A percentile compares a stretch with the other conserved stretches of the same genome.
phyloP scores from a whole-genome alignment of 1,139 yeast genomes.

The Yamadazyma aaseri region DNA sequence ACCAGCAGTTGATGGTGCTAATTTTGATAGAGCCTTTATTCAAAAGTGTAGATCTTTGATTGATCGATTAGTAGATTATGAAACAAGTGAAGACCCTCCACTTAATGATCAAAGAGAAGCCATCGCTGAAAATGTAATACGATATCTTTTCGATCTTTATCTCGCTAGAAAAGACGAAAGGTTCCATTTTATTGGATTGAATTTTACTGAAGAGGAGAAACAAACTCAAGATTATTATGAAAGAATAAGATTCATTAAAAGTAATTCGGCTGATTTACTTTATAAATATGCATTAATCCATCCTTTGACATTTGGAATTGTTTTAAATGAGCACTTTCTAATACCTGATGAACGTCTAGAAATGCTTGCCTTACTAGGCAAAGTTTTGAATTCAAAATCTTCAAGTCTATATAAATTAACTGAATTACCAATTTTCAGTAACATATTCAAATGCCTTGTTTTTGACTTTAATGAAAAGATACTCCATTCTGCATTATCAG shows the following conservation, averaged over 20 bases:
- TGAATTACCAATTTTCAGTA: conserved; percentile 39
- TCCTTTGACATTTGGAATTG: conserved; percentile 30
- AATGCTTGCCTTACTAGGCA: conserved; percentile 32
- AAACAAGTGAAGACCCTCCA: conserved; percentile 27
- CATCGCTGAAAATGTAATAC: conserved; percentile 27
- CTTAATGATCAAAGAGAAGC: conserved; percentile 21
- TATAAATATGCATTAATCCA: conserved; percentile 37
- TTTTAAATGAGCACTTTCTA: conserved; percentile 33
- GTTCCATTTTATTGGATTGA: conserved; percentile 19
- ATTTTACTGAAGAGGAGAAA: conserved; percentile 18
- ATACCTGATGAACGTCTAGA: conserved; percentile 32
- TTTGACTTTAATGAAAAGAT: conserved; percentile 45
- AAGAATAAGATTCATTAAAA: conserved; percentile 46
- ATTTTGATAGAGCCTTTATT: conserved; percentile 43
- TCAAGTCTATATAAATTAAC: conserved; percentile 32
- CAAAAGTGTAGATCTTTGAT: conserved; percentile 44
- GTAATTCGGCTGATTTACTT: conserved; percentile 42
- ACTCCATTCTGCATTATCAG: conserved; percentile 41
- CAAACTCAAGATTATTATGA: conserved; percentile 42
- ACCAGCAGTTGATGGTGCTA: conserved; percentile 64
- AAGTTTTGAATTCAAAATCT: conserved; percentile 26
- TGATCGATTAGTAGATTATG: conserved; percentile 23
- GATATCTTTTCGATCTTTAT: conserved; percentile 29
- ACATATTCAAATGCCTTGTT: conserved; percentile 40
- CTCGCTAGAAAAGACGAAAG: conserved; percentile 17